Conservation (phyloP, 805 yeast species). For the Millerago galiae region DNA sequence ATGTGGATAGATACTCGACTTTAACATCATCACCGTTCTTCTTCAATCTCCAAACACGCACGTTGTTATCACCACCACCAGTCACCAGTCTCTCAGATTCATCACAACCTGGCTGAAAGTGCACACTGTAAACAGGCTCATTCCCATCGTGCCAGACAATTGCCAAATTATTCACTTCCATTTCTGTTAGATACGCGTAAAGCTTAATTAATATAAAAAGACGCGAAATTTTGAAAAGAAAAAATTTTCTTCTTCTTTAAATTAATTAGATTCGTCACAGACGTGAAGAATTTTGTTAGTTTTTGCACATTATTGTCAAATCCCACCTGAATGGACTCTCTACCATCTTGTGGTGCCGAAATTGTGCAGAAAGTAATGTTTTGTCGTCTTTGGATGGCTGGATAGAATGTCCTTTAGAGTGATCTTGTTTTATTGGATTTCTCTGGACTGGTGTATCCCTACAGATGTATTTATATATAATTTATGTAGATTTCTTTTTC, state of each 20-base stretch:
- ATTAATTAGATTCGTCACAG: too few relatives aligned
- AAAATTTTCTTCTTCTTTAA: too few relatives aligned
- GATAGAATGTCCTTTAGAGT: conserved; percentile 24
- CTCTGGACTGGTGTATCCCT: conserved; percentile 24
- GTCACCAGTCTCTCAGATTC: conserved; percentile 58
- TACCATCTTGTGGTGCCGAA: conserved; percentile 37
- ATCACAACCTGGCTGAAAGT: conserved; percentile 44
- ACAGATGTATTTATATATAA: conserved; percentile 10
- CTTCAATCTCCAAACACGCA: conserved; percentile 45
- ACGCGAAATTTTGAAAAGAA: too few relatives aligned
- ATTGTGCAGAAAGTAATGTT: conserved; percentile 33
- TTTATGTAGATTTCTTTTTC: conserved; percentile 2
- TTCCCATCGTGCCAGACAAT: conserved; percentile 73
- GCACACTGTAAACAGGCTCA: conserved; percentile 65
- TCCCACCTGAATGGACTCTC: conserved; percentile 29
- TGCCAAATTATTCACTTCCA: conserved; percentile 42
- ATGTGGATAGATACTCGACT: conserved; percentile 73
- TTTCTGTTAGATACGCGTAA: conserved; percentile 2
- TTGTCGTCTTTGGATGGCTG: conserved; percentile 7
- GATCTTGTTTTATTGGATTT: background rate
- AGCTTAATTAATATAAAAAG: too few relatives aligned
- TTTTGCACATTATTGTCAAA: conserved; percentile 37
- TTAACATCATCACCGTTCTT: conserved; percentile 23
- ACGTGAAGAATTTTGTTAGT: too few relatives aligned
- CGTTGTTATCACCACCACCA: conserved; percentile 91